Evolutionary conservation across 1,284 basidiomycete genomes (phyloP).

Genomic region (Ceratobasidium papillatum): DNA sequence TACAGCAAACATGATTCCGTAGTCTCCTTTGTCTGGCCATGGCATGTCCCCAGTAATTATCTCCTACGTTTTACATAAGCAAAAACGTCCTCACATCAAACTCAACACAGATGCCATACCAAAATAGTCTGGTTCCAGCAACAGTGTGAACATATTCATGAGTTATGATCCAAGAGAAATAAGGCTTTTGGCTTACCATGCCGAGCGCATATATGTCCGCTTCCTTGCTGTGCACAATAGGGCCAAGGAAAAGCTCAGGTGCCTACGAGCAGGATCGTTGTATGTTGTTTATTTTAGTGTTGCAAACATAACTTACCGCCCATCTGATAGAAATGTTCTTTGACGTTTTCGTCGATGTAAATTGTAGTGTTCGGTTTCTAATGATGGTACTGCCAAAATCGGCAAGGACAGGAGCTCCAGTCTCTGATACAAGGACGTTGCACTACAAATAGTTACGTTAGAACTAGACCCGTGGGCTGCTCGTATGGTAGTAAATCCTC

Average conservation of each 20-base stretch:
- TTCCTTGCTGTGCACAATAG: not conserved
- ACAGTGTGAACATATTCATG: not conserved
- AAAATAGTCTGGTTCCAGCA: not conserved
- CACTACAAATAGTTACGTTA: not conserved
- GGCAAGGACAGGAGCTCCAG: not conserved
- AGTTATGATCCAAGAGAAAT: not conserved
- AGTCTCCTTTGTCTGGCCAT: not conserved
- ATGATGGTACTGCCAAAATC: conserved; percentile 19
- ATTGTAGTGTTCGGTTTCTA: not conserved
- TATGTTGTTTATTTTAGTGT: not conserved
- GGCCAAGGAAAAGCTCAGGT: not conserved
- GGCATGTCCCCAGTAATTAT: not conserved
- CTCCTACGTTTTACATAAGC: not conserved
- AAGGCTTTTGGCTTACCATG: not conserved
- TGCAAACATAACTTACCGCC: not conserved
- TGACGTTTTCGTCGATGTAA: not conserved
- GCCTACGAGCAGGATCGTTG: not conserved
- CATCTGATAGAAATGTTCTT: not conserved
- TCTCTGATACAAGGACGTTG: conserved; percentile 1
- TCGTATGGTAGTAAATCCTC: not conserved
- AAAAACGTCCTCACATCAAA: not conserved
- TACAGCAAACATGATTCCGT: not conserved
- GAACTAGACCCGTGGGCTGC: too few species aligned
- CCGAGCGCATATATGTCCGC: conserved; percentile 26
- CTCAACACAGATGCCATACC: not conserved